Percentiles rank a stretch among this genome's conserved stretches.
These are phyloP conservation scores for Globisporangium rhizosaccharum DNA, from an alignment of 352 stramenopile species.

Conservation along the genomic window DNA sequence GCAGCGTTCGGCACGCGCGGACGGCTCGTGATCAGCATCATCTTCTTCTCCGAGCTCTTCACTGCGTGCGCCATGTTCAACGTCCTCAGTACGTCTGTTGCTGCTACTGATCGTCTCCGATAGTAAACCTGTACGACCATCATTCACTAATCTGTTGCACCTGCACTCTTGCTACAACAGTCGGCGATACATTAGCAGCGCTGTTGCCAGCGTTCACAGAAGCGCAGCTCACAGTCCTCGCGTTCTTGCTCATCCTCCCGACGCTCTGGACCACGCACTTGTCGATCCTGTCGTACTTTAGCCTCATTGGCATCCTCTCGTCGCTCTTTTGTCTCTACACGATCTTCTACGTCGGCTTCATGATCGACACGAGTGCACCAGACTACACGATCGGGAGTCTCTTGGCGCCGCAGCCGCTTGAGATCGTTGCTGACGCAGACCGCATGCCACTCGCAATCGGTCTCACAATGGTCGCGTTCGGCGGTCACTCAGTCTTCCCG, in stretches of 20 bases:
- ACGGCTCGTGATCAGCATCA: conserved; percentile 65
- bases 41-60: conserved; percentile 83
- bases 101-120: background rate
- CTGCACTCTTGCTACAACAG: conserved; percentile 18
- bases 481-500: conserved; percentile 84
- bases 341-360: conserved; percentile 71
- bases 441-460: conserved; percentile 76
- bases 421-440: conserved; percentile 58
- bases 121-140: background rate
- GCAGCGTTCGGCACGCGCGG: conserved; percentile 69
- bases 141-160: background rate
- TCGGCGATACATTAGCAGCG: conserved; percentile 69
- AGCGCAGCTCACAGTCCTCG: conserved; percentile 57
- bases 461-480: conserved; percentile 84
- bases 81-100: conserved; percentile 55
- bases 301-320: conserved; percentile 78
- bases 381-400: conserved; percentile 52
- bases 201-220: conserved; percentile 61
- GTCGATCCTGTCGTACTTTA: conserved; percentile 81
- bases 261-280: conserved; percentile 79
- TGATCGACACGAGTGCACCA: conserved; percentile 33
- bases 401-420: conserved; percentile 45
- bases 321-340: conserved; percentile 75
- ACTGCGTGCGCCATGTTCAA: conserved; percentile 74
- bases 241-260: conserved; percentile 69